Conservation (phyloP, 805 yeast species). For the Limtongia smithiae region DNA sequence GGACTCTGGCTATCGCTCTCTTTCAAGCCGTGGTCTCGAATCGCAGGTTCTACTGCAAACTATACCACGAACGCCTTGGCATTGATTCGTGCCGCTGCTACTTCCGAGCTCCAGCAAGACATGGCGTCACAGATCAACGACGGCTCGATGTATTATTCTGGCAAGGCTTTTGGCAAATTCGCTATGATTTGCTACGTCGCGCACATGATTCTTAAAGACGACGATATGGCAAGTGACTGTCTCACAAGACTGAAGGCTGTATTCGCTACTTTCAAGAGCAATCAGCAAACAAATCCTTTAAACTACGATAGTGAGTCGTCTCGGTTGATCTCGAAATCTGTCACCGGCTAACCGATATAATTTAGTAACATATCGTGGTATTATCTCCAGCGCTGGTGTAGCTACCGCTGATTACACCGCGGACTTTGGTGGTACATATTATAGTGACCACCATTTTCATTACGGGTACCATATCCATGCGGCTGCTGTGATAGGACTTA, state of each 20-base stretch:
- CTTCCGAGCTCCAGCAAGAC: conserved; percentile 52
- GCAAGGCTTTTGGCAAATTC: conserved; percentile 83
- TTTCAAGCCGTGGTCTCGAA: conserved; percentile 52
- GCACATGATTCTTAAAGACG: conserved; percentile 60
- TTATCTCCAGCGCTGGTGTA: conserved; percentile 48
- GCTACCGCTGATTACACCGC: conserved; percentile 42
- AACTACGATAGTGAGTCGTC: conserved; percentile 55
- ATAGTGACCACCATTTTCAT: conserved; percentile 86
- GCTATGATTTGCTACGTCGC: conserved; percentile 79
- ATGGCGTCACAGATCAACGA: conserved; percentile 56
- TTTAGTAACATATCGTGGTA: conserved; percentile 43
- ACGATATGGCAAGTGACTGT: conserved; percentile 47
- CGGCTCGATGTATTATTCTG: conserved; percentile 88
- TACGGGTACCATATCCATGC: conserved; percentile 81
- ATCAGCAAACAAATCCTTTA: conserved; percentile 69
- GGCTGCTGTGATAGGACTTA: conserved; percentile 69
- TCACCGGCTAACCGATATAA: background rate
- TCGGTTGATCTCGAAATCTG: too few species aligned
- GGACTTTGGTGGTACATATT: conserved; percentile 75
- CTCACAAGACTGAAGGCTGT: conserved; percentile 63
- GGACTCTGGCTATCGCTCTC: conserved; percentile 44
- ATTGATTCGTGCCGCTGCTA: conserved; percentile 49
- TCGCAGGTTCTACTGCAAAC: conserved; percentile 42
- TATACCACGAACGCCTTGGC: conserved; percentile 41
- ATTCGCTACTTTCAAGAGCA: conserved; percentile 61